Conservation (phyloP, 345 rosid species). For the Excoecaria agallocha region DNA sequence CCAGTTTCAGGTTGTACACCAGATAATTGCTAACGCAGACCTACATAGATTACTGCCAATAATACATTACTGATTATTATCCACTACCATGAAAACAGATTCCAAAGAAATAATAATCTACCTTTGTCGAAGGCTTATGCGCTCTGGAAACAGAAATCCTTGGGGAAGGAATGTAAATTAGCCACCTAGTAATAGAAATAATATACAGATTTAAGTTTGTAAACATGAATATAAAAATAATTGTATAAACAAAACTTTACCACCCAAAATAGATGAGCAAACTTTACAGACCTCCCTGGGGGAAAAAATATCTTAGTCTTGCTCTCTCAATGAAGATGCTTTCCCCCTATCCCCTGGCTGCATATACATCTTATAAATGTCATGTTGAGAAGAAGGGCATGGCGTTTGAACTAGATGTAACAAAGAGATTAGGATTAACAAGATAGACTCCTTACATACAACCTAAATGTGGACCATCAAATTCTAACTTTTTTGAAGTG, state of each 20-base stretch:
- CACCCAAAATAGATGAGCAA: neutral
- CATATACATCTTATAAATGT: slow-evolving; percentile 21
- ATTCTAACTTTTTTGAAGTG: neutral
- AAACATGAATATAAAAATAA: neutral
- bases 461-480: neutral
- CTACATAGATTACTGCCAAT: neutral
- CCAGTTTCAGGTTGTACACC: neutral
- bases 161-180: slow-evolving; percentile 87
- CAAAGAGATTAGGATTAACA: neutral
- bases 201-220: neutral
- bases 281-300: slow-evolving; percentile 66
- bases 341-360: slow-evolving; percentile 68
- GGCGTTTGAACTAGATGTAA: neutral
- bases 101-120: slow-evolving; percentile 17
- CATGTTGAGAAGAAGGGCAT: neutral
- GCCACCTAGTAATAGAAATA: slow-evolving; percentile 57
- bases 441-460: neutral
- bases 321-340: slow-evolving; percentile 58
- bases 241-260: neutral
- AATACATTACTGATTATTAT: neutral
- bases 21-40: neutral
- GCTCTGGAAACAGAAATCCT: slow-evolving; percentile 63
- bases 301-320: slow-evolving; percentile 83
- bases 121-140: slow-evolving; percentile 78
- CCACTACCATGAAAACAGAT: neutral